A percentile compares a stretch with the other conserved stretches of the same genome.
phyloP scores from a whole-genome alignment of 306 rosid genomes.

The Mimosa bimucronata region DNA sequence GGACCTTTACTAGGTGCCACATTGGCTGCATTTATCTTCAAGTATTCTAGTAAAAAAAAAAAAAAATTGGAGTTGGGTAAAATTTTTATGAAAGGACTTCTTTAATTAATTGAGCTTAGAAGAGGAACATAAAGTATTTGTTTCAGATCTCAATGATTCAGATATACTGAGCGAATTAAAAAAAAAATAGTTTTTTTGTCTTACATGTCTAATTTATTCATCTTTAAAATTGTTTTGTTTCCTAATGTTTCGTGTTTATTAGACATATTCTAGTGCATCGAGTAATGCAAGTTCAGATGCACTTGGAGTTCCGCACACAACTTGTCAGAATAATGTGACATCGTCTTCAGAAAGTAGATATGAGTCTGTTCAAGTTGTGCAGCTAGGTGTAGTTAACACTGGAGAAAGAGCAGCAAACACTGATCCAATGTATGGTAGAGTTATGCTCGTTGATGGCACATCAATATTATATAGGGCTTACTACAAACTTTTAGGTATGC shows the following conservation, averaged over 20 bases:
- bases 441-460: conserved; percentile 91
- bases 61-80: no score
- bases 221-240: background rate
- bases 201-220: background rate
- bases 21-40: no score
- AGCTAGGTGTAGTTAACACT: conserved; percentile 37
- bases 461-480: conserved; percentile 83
- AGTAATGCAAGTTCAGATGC: conserved; percentile 38
- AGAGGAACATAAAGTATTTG: no score
- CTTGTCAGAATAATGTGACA: conserved; percentile 33
- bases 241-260: conserved; percentile 18
- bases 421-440: conserved; percentile 66
- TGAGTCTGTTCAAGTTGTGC: conserved; percentile 35
- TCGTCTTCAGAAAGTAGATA: conserved; percentile 36
- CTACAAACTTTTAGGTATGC: conserved; percentile 84
- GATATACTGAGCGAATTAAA: conserved; percentile 1
- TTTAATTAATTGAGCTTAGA: no score
- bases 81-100: no score
- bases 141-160: no score
- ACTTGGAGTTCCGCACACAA: conserved; percentile 42
- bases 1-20: no score
- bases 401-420: conserved; percentile 38
- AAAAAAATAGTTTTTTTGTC: no score
- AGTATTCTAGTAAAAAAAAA: no score
- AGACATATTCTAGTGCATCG: conserved; percentile 59